Evolutionary conservation across 2,329 filamentous ascomycete genomes (phyloP).

Genomic region (Scedosporium apiospermum): DNA sequence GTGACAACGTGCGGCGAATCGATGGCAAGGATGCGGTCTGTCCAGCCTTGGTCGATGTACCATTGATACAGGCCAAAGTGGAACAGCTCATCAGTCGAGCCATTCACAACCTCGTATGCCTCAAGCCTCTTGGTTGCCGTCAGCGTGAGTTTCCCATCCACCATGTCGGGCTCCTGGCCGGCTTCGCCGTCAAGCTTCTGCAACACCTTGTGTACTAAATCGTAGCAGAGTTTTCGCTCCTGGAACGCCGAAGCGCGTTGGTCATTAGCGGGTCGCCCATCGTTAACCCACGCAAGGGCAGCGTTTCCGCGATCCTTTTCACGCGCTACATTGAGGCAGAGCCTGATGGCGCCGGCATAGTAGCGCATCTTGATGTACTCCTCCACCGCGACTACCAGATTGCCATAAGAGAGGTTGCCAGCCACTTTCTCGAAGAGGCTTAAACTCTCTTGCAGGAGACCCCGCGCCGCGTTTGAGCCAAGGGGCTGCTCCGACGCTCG

Average conservation of each 20-base stretch:
- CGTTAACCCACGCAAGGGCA: slow-evolving; percentile 78
- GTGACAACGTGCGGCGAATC: slow-evolving; percentile 78
- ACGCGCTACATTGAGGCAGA: slow-evolving; percentile 73
- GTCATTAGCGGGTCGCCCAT: slow-evolving; percentile 66
- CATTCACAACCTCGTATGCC: slow-evolving; percentile 83
- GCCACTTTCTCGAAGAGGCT: slow-evolving; percentile 84
- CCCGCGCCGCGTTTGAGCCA: slow-evolving; percentile 67
- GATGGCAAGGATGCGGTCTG: slow-evolving; percentile 74
- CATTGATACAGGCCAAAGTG: slow-evolving; percentile 96
- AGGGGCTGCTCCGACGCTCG: slow-evolving; percentile 69
- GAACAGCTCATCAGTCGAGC: slow-evolving; percentile 85
- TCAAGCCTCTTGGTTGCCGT: slow-evolving; percentile 73
- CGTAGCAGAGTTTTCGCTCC: slow-evolving; percentile 70
- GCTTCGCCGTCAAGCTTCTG: slow-evolving; percentile 65
- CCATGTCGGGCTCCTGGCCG: slow-evolving; percentile 56
- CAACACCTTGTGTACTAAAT: slow-evolving; percentile 77
- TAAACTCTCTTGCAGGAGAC: slow-evolving; percentile 79
- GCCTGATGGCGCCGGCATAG: slow-evolving; percentile 84
- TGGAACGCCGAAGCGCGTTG: slow-evolving; percentile 58
- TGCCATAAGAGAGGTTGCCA: slow-evolving; percentile 67
- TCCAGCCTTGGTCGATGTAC: slow-evolving; percentile 82
- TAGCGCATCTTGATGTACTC: slow-evolving; percentile 79
- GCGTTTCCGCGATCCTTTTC: slow-evolving; percentile 81
- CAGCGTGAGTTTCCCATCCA: slow-evolving; percentile 70
- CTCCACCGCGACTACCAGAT: slow-evolving; percentile 66